These are phyloP conservation scores for Suhomyces coccinellae DNA, from an alignment of 1,139 yeast species.

Conservation along the genomic window DNA sequence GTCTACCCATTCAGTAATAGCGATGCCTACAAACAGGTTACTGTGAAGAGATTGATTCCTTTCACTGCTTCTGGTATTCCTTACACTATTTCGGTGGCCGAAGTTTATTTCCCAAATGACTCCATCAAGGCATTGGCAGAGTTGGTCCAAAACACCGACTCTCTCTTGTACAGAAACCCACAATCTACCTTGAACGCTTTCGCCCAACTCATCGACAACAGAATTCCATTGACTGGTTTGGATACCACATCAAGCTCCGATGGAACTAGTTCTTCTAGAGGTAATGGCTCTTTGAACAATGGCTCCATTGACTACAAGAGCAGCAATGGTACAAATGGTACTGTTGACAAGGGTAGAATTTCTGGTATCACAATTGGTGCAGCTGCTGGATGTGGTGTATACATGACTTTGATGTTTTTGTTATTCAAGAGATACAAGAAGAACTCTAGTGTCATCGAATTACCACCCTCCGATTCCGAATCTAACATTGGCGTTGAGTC, in stretches of 20 bases:
- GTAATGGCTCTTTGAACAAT: constrained; percentile 20
- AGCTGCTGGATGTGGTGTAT: constrained; percentile 62
- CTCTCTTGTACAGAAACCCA: constrained; percentile 52
- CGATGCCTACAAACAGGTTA: constrained; percentile 38
- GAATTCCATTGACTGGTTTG: constrained; percentile 63
- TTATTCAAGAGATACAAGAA: constrained; percentile 43
- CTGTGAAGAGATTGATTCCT: constrained; percentile 66
- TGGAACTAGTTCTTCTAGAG: constrained; percentile 17
- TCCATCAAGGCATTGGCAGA: constrained; percentile 46
- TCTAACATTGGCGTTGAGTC: constrained; percentile 34
- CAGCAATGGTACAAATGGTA: constrained; percentile 15
- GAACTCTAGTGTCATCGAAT: constrained; percentile 34
- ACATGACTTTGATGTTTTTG: constrained; percentile 52
- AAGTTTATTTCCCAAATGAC: constrained; percentile 65
- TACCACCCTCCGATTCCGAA: constrained; percentile 47
- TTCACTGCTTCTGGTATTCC: constrained; percentile 50
- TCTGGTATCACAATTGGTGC: constrained; percentile 67
- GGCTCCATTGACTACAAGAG: constrained; percentile 43
- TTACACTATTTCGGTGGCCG: constrained; percentile 75
- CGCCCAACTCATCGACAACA: constrained; percentile 59
- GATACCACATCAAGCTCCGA: constrained; percentile 23
- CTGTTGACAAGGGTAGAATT: constrained; percentile 40
- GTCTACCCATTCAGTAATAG: constrained; percentile 48
- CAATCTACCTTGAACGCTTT: constrained; percentile 48
- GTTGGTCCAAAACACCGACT: constrained; percentile 42